Percentiles rank a stretch among this genome's conserved stretches.
Conservation (phyloP, 257 asterid genomes). For the Solanum bulbocastanum region DNA sequence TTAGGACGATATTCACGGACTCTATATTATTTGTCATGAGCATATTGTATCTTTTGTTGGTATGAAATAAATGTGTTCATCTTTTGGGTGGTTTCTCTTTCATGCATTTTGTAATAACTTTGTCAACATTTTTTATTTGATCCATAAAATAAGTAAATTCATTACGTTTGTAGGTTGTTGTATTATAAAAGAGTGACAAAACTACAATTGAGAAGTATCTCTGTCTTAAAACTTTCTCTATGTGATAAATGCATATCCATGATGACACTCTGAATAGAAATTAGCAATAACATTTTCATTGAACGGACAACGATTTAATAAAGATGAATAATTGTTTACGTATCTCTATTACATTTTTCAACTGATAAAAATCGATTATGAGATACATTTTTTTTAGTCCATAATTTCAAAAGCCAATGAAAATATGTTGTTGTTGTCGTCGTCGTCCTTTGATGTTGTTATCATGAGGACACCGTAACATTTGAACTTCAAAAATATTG, state of each 20-base stretch:
- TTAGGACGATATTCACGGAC: neutral
- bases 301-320: neutral
- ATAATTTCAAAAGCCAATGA: neutral
- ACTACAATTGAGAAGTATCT: neutral
- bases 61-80: neutral
- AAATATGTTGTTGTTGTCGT: neutral
- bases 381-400: neutral
- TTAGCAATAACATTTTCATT: neutral
- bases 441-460: neutral
- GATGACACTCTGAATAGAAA: neutral
- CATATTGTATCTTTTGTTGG: neutral
- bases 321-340: neutral
- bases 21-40: neutral
- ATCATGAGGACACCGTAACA: neutral
- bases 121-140: neutral
- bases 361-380: neutral
- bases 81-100: neutral
- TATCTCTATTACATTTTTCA: neutral
- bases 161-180: neutral
- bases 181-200: neutral
- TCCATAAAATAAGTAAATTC: neutral
- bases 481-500: neutral
- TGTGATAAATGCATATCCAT: neutral
- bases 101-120: neutral
- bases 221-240: neutral